Base-by-base conservation (phyloP, 768 basidiomycete species). In the Asterophora lycoperdoides region DNA sequence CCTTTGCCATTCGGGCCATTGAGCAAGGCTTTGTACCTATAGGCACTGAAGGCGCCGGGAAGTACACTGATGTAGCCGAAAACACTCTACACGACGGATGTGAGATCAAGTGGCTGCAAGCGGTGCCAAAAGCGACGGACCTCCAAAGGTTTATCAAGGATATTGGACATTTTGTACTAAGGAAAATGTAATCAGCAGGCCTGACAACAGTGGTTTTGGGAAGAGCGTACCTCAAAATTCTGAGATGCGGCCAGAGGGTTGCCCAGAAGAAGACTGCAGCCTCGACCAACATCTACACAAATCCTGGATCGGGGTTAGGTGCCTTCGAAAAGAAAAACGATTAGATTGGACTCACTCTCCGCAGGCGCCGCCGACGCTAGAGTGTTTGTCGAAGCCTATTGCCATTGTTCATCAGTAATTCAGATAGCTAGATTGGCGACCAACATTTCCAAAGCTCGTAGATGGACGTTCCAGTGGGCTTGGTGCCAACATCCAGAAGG, bases 361-460 rank as follows among this genome's bases (percentile, higher is more conserved):
- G 65, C 94, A 97, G 41, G 94, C 93, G 33, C 94, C 94, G 40
- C 93, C 93, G 41, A 97, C 93, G 53, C 83, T 81, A 18, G 79
- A 71, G 51, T 92, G 86, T 58, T 82, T 83, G 69, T 93, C 90
- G 57, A 93, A 93, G 61, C 74, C 74, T 76, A 75, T 36, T 70
- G 40, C 13, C 38, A n/a, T 36, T 26, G 36, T n/a, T 29, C 20
- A 36, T 14, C 5, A 23, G n/a, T n/a, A 3, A 32, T 32, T 13
- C 39, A 18, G 38, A 19, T 13, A 3, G 39, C 20, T 20, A 20
- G 38, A 52, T 20, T 67, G 34, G 29, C 26, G 4, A 47, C 68
- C 19, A 46, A 73, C 89, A 90, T 78, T 96, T 96, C 93, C 93
- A 97, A 26, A 97, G 82, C 55, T 96, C 89, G 62, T 97, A 97